Conservation (phyloP, 1,284 basidiomycete genomes). For the Boletellus deceptivus region DNA sequence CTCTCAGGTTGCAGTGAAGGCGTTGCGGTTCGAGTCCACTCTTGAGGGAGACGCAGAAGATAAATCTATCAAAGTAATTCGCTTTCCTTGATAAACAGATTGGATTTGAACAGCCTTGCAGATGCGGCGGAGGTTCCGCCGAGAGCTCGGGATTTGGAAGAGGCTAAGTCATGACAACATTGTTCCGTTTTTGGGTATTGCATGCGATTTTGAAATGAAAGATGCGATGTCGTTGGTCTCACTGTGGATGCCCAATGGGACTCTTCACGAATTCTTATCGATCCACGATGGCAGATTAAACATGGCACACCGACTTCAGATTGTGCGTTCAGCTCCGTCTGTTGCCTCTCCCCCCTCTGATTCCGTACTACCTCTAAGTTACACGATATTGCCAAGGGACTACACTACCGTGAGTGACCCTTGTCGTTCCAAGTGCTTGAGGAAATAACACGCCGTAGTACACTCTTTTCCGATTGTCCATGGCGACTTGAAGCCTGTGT, state of each 20-base stretch:
- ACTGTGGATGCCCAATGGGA: conserved; percentile 17
- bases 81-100: background rate
- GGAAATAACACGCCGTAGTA: too few species aligned
- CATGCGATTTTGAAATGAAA: conserved; percentile 18
- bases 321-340: too few species aligned
- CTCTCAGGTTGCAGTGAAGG: conserved; percentile 22
- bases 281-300: background rate
- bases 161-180: conserved; percentile 13
- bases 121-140: conserved; percentile 15
- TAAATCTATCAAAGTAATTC: background rate
- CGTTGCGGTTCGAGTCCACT: conserved; percentile 7
- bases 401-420: too few species aligned
- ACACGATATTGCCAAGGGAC: too few species aligned
- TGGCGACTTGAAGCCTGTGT: too few species aligned
- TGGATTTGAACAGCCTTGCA: background rate
- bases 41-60: background rate
- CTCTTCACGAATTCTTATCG: conserved; percentile 10
- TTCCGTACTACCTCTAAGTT: too few species aligned
- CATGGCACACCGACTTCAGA: too few species aligned
- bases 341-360: too few species aligned
- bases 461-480: too few species aligned
- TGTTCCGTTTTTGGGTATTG: conserved; percentile 11
- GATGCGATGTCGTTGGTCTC: conserved; percentile 17
- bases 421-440: too few species aligned
- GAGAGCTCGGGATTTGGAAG: conserved; percentile 22